phyloP scores from a whole-genome alignment of 176 grass and related monocot genomes.

The Secale cereale region DNA sequence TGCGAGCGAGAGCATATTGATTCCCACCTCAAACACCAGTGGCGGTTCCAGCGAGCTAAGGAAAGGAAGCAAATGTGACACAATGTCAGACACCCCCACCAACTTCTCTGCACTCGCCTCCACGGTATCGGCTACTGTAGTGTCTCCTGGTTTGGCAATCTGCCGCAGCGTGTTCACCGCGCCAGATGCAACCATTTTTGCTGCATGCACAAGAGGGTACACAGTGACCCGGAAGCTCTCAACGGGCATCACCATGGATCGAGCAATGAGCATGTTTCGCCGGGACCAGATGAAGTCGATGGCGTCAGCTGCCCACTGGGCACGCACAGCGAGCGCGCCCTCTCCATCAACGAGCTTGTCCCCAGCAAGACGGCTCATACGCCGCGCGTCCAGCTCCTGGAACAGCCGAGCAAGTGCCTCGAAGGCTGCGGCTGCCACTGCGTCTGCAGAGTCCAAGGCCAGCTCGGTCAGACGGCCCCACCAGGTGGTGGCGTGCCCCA shows the following conservation, averaged over 20 bases:
- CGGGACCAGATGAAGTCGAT: constrained; percentile 75
- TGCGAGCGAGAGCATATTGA: constrained; percentile 92
- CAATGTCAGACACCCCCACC: constrained; percentile 84
- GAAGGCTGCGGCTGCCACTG: constrained; percentile 67
- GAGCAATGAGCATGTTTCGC: constrained; percentile 76
- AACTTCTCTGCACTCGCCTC: constrained; percentile 78
- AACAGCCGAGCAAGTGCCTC: constrained; percentile 80
- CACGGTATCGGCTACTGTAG: constrained; percentile 22
- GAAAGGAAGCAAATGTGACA: constrained; percentile 88
- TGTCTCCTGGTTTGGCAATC: constrained; percentile 66
- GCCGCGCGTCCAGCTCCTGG: constrained; percentile 89
- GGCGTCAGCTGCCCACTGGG: constrained; percentile 78
- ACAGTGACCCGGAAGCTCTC: constrained; percentile 86
- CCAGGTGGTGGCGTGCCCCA: constrained; percentile 75
- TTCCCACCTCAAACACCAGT: constrained; percentile 93
- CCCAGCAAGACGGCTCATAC: constrained; percentile 88
- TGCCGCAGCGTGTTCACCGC: constrained; percentile 54
- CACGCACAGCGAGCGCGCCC: constrained; percentile 78
- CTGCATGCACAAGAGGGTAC: constrained; percentile 79
- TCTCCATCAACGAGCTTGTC: constrained; percentile 96
- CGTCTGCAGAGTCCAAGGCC: constrained; percentile 68
- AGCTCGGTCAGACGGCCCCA: constrained; percentile 72
- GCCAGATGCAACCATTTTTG: constrained; percentile 91
- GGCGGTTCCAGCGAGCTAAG: constrained; percentile 89
- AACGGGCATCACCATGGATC: constrained; percentile 82